Evolutionary conservation across 139 green algal species (phyloP).

Genomic region (Volvox reticuliferus): DNA sequence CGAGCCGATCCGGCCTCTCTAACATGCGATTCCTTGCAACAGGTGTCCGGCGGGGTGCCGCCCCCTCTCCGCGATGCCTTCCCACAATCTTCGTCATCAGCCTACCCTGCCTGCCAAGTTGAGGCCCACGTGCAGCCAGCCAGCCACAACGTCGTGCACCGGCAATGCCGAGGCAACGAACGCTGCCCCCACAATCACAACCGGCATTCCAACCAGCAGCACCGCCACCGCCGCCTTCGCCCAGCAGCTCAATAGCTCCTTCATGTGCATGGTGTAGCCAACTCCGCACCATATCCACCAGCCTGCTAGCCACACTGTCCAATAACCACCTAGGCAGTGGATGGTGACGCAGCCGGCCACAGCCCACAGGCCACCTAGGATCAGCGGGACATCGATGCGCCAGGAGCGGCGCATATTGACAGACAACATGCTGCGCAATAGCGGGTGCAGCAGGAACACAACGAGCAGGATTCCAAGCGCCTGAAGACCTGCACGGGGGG

Average conservation of each 20-base stretch:
- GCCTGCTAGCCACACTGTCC: slow-evolving; percentile 30
- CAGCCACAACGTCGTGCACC: slow-evolving; percentile 16
- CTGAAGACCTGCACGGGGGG: background rate
- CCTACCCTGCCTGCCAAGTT: too few species aligned
- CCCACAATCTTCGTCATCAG: too few species aligned
- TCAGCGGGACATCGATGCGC: slow-evolving; percentile 9
- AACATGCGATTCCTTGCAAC: too few species aligned
- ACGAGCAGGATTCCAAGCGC: background rate
- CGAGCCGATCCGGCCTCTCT: too few species aligned
- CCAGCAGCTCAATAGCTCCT: background rate
- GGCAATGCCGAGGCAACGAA: background rate
- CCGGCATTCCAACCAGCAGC: background rate
- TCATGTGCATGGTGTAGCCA: background rate
- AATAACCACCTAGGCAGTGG: slow-evolving; percentile 5
- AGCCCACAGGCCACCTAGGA: slow-evolving; percentile 16
- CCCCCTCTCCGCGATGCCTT: too few species aligned
- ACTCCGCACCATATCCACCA: slow-evolving; percentile 31
- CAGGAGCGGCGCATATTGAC: background rate
- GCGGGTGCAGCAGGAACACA: background rate
- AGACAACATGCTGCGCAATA: background rate
- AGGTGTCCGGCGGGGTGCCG: too few species aligned
- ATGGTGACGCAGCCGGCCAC: background rate
- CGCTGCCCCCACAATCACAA: background rate
- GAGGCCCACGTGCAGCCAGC: background rate
- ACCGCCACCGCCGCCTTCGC: background rate